These are phyloP conservation scores for Chenopodium berlandieri DNA, from an alignment of 148 eudicot species.

Conservation along the genomic window DNA sequence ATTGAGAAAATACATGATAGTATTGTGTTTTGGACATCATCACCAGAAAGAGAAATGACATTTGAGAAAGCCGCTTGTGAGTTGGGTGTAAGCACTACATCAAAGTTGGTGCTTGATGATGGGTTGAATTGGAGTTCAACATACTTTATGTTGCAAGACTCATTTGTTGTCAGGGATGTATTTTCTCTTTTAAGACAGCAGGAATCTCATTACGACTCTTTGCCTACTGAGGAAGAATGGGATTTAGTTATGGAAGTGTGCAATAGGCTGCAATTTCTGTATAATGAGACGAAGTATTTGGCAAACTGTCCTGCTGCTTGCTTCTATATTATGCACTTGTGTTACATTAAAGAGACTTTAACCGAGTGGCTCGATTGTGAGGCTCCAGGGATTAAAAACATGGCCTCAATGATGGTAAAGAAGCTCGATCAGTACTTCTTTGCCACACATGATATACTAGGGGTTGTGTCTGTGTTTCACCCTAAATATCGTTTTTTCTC, in stretches of 20 bases:
- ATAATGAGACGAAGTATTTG: background rate
- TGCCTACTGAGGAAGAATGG: constrained; percentile 20
- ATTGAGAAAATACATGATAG: constrained; percentile 28
- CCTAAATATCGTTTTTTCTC: background rate
- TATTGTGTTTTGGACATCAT: constrained; percentile 27
- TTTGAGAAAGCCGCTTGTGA: constrained; percentile 22
- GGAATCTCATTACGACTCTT: background rate
- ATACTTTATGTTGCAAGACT: constrained; percentile 21
- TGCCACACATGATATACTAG: background rate
- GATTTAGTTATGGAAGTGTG: constrained; percentile 2
- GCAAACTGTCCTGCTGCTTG: background rate
- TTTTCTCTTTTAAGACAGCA: constrained; percentile 10
- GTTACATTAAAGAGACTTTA: background rate
- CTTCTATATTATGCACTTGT: background rate
- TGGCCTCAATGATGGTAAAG: constrained; percentile 6
- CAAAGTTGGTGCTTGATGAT: constrained; percentile 18
- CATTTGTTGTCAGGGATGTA: constrained; percentile 12
- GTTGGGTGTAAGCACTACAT: background rate
- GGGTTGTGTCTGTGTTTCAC: background rate
- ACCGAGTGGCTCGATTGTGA: background rate
- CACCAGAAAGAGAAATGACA: constrained; percentile 21
- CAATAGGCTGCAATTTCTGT: constrained; percentile 7
- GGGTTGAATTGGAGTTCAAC: constrained; percentile 29
- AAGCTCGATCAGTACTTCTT: constrained; percentile 7
- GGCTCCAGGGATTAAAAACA: background rate